Conservation (phyloP, 768 basidiomycete species). For the Amyloporia xantha region DNA sequence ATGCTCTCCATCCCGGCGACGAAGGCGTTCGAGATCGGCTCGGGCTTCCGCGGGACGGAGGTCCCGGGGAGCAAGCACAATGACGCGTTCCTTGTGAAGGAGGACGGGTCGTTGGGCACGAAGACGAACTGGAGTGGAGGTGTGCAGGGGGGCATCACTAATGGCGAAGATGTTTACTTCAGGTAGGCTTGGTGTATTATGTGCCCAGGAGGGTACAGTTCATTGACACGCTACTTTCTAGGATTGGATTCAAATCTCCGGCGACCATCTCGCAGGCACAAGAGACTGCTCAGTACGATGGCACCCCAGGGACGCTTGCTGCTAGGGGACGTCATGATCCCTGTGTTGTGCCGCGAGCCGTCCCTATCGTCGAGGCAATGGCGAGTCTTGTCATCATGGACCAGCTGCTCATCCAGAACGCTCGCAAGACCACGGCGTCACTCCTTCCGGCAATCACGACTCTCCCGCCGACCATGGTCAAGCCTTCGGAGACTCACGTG, state of each 20-base stretch:
- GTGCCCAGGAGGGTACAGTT: slow-evolving; percentile 2
- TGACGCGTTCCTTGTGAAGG: slow-evolving; percentile 67
- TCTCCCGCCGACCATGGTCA: slow-evolving; percentile 89
- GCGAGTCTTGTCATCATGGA: slow-evolving; percentile 95
- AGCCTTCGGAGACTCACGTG: slow-evolving; percentile 33
- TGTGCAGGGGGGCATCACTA: slow-evolving; percentile 95
- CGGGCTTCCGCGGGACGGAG: slow-evolving; percentile 92
- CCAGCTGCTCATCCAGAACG: slow-evolving; percentile 82
- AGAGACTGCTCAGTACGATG: slow-evolving; percentile 88
- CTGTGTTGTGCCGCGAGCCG: slow-evolving; percentile 94
- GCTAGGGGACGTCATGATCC: slow-evolving; percentile 95
- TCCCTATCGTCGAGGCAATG: slow-evolving; percentile 98
- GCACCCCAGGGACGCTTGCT: slow-evolving; percentile 79
- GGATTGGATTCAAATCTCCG: slow-evolving; percentile 96
- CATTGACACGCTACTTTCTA: slow-evolving; percentile 23
- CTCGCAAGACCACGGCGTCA: slow-evolving; percentile 65
- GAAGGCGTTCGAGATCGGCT: slow-evolving; percentile 96
- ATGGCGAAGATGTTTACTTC: slow-evolving; percentile 97
- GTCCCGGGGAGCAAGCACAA: slow-evolving; percentile 93
- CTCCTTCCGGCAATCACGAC: slow-evolving; percentile 82
- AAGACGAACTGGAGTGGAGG: slow-evolving; percentile 95
- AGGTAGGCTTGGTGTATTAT: slow-evolving; percentile 41
- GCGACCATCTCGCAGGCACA: slow-evolving; percentile 95
- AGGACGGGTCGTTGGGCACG: slow-evolving; percentile 73
- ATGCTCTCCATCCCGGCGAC: slow-evolving; percentile 99